Conservation (phyloP, 1,284 basidiomycete genomes). For the Baeospora myosura region DNA sequence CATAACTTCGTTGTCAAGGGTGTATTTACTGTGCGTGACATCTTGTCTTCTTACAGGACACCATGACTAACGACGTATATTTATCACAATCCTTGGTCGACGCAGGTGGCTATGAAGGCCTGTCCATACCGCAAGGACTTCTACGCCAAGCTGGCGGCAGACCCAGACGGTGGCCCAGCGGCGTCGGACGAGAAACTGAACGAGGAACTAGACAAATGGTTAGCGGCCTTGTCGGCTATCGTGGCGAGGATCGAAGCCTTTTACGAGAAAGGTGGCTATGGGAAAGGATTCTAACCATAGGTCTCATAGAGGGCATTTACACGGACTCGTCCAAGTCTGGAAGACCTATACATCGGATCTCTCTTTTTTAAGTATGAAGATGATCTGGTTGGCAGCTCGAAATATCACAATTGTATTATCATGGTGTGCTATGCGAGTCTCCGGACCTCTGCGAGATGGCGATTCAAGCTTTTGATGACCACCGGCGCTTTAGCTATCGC, state of each 20-base stretch:
- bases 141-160: conserved; percentile 81
- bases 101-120: conserved; percentile 90
- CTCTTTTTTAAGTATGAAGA: no score
- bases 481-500: no score
- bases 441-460: no score
- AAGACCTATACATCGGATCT: no score
- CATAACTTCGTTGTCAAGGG: conserved; percentile 87
- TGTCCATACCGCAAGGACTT: conserved; percentile 91
- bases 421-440: no score
- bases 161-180: conserved; percentile 47
- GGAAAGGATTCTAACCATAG: conserved; percentile 43
- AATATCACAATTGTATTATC: no score
- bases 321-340: no score
- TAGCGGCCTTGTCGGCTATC: conserved; percentile 63
- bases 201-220: conserved; percentile 64
- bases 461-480: no score
- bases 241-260: conserved; percentile 67
- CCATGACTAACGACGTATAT: not conserved
- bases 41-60: not conserved
- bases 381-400: no score
- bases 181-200: conserved; percentile 62
- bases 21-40: conserved; percentile 69
- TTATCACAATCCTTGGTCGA: not conserved
- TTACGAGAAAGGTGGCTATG: conserved; percentile 53
- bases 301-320: no score